Conservation (phyloP, 352 stramenopile species). For the Phytophthora nicotianae region DNA sequence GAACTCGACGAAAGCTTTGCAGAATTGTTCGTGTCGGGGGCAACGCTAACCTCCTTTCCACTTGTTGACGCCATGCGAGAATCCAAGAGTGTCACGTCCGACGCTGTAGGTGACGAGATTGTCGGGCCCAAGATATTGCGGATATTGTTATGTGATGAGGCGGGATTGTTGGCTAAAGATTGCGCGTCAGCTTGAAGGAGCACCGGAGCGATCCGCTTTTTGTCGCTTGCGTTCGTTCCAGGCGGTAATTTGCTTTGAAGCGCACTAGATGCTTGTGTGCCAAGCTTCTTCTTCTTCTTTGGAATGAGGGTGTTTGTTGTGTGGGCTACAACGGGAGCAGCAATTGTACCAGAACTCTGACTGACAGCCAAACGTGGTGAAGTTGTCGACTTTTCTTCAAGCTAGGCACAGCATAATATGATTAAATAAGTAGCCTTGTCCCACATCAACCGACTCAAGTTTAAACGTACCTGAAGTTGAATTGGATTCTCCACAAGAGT, state of each 20-base stretch:
- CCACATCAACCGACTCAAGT: slow-evolving; percentile 5
- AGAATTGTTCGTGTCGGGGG: slow-evolving; percentile 25
- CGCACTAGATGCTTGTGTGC: slow-evolving; percentile 3
- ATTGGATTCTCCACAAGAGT: slow-evolving; percentile 83
- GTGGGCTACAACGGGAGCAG: slow-evolving; percentile 6
- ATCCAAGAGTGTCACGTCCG: slow-evolving; percentile 59
- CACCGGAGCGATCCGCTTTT: slow-evolving; percentile 69
- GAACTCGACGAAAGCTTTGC: slow-evolving; percentile 18
- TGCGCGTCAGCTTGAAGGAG: slow-evolving; percentile 40
- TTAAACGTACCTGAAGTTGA: slow-evolving; percentile 61
- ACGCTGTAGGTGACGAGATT: slow-evolving; percentile 49
- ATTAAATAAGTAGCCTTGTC: slow-evolving; percentile 6
- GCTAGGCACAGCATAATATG: slow-evolving; percentile 34
- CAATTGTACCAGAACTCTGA: slow-evolving; percentile 13
- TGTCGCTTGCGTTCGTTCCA: slow-evolving; percentile 54
- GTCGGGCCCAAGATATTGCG: slow-evolving; percentile 76
- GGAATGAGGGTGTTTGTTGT: slow-evolving; percentile 62
- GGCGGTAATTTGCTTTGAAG: slow-evolving; percentile 27
- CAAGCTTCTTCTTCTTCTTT: slow-evolving; percentile 60
- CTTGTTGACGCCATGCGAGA: slow-evolving; percentile 52
- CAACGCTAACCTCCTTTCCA: slow-evolving; percentile 36
- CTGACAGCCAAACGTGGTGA: slow-evolving; percentile 14
- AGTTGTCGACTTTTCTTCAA: slow-evolving; percentile 65
- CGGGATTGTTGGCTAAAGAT: slow-evolving; percentile 41
- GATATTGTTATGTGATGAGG: slow-evolving; percentile 81